Conservation (phyloP, 2,329 filamentous ascomycete genomes). For the Emmonsia crescens region DNA sequence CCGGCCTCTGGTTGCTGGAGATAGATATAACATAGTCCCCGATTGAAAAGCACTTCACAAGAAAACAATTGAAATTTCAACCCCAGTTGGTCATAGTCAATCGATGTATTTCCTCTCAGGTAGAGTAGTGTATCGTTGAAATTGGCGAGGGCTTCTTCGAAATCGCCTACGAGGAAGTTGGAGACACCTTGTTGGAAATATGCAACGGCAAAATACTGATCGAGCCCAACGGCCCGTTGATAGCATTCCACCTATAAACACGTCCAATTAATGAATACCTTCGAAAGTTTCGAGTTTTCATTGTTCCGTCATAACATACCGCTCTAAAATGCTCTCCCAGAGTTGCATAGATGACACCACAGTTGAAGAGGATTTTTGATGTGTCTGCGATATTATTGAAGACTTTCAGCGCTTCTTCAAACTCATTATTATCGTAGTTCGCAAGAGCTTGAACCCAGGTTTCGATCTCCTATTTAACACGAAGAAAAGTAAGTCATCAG, state of each 20-base stretch:
- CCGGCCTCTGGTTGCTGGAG: conserved; percentile 83
- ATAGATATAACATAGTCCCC: conserved; percentile 94
- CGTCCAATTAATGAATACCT: conserved; percentile 6
- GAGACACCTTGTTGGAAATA: conserved; percentile 98
- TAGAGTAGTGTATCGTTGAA: conserved; percentile 98
- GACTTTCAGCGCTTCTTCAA: conserved; percentile 72
- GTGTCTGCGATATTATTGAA: conserved; percentile 88
- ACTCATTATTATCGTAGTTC: conserved; percentile 95
- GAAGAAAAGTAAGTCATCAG: conserved; percentile 1
- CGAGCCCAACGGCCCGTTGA: conserved; percentile 77
- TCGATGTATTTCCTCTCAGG: conserved; percentile 88
- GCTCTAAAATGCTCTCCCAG: conserved; percentile 92
- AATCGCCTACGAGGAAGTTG: conserved; percentile 93
- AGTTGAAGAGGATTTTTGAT: conserved; percentile 97
- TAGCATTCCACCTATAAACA: conserved; percentile 77
- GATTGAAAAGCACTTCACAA: conserved; percentile 95
- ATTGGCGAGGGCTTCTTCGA: conserved; percentile 92
- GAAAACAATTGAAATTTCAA: conserved; percentile 94
- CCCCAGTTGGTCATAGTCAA: conserved; percentile 93
- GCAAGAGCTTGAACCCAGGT: conserved; percentile 89
- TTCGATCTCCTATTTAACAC: conserved; percentile 72
- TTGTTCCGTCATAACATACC: conserved; percentile 43
- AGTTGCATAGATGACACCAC: conserved; percentile 93
- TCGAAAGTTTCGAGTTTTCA: too few species aligned
- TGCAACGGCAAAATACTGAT: conserved; percentile 91